Base-by-base conservation (phyloP, 495 filamentous ascomycete species). In the Lasiosphaeria miniovina region DNA sequence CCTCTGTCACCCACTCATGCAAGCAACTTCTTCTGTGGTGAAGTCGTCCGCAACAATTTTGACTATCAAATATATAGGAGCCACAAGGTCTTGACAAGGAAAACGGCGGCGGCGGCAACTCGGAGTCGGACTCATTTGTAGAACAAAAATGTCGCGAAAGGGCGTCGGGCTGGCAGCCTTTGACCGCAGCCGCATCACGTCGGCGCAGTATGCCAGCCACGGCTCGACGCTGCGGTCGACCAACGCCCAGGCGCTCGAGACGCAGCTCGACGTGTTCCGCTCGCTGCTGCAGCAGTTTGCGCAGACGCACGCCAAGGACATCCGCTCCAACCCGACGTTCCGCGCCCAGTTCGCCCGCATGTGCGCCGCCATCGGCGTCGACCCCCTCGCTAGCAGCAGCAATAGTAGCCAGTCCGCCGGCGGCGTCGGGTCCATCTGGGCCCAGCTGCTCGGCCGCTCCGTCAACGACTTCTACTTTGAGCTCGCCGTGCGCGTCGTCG, bases 381-480 rank as follows among this genome's bases (percentile, higher is more conserved):
- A 98, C 71, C 94, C 94, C 0, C 79, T 98, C 2, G 91, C 90
- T 15, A 89, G 86, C 64, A 87, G 85, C 66, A 77, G 78, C 63
- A 84, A 68, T 15, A 65, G 43, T 76, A 68, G 61, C 71, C 76
- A 58, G 60, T 77, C 63, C 49, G 69, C 57, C 69, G 75, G 70
- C 68, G 78, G 70, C 66, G 70, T 49, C 0, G 83, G 83, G 15
- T 93, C 87, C 65, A 86, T 96, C 62, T 97, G 94, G 94, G 89
- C 91, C 12, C 93, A 96, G 77, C 85, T 96, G 65, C 74, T 97
- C 54, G 94, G 94, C 2, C 82, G 88, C 24, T 90, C 85, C 65
- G 93, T 98, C 62, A 96, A 96, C 71, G 95, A 98, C 71, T 98
- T 98, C 67, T 98, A 98, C 72, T 98, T 98, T 71, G 93, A 96